Base-by-base conservation (phyloP, 2,329 filamentous ascomycete species). In the Pseudogymnoascus sp. region DNA sequence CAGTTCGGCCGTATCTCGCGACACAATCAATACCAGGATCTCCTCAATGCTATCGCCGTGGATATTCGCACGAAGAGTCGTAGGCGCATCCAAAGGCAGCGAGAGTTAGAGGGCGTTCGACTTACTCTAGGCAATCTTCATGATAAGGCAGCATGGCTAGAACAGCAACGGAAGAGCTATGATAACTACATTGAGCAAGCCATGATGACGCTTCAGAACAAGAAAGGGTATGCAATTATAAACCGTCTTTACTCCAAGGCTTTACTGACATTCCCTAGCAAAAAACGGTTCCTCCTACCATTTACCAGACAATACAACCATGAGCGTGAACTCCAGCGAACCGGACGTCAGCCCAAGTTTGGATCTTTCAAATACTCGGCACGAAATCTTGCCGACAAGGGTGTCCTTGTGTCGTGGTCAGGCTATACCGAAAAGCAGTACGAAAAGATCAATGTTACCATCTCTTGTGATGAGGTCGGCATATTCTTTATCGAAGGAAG, bases 251-350 rank as follows among this genome's bases (percentile, higher is more conserved):
- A 3, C 29, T 4, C 9, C 8, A 1, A 4, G 8, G 17, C 5
- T 15, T 33, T 33, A 55, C 48, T 55, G 5, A 55, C 13, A 33
- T 55, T 21, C 12, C 51, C 69, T 68, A 87, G 88, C 65, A 95
- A 95, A 79, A 96, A 95, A 75, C 85, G 89, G 61, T 97, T 97
- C 81, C 82, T 97, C 62, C 84, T 99, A 74, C 94, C 94, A 12
- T 99, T 99, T 74, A 97, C 93, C 25, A 96, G 96, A 72, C 94
- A 99, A 75, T 99, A 96, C 84, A 96, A 97, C 75, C 94, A 99
- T 76, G 92, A 97, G 78, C 88, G 92, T 67, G 94, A 99, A 77
- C 86, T 99, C 33, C 91, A 97, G 72, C 89, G 91, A 63, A 89
- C 89, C 6, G 94, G 94, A 29, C 91, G 93, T 59, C 91, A 96